Evolutionary conservation across 1,284 basidiomycete species (phyloP).

Genomic region (Rhodotorula sp.): DNA sequence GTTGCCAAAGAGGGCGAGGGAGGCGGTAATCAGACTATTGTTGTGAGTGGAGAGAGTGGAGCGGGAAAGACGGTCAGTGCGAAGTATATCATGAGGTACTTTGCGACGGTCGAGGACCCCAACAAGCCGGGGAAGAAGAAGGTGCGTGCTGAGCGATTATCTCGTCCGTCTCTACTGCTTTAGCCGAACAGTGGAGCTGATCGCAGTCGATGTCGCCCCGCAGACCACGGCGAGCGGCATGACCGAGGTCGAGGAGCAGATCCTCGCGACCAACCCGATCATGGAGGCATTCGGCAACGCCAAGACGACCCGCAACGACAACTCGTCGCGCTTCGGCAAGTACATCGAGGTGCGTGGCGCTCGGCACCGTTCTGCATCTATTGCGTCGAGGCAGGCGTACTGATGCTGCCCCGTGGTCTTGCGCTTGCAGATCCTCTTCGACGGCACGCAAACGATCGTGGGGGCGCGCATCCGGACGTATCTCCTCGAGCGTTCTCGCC

Average conservation of each 20-base stretch:
- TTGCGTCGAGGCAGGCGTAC: background rate
- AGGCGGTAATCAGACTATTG: constrained; percentile 89
- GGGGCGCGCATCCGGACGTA: constrained; percentile 97
- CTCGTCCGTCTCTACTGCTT: background rate
- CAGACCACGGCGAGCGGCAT: constrained; percentile 53
- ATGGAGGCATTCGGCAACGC: constrained; percentile 99
- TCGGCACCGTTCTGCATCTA: too few relatives aligned
- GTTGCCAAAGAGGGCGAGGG: constrained; percentile 55
- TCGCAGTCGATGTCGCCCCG: background rate
- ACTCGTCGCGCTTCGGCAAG: constrained; percentile 98
- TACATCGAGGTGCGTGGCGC: constrained; percentile 80
- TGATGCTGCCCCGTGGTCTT: background rate
- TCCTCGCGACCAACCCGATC: constrained; percentile 96
- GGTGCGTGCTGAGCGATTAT: constrained; percentile 51
- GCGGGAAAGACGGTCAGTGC: constrained; percentile 99
- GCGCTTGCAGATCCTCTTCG: constrained; percentile 78
- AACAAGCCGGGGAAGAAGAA: constrained; percentile 54
- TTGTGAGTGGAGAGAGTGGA: constrained; percentile 98
- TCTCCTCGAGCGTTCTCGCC: constrained; percentile 90
- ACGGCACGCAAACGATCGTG: constrained; percentile 91
- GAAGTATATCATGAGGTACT: constrained; percentile 99
- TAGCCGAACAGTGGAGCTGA: background rate
- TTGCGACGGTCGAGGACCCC: constrained; percentile 93
- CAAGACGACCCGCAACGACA: constrained; percentile 98
- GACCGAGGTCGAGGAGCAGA: constrained; percentile 95